Evolutionary conservation across 2,329 filamentous ascomycete species (phyloP).

Genomic region (Lomentospora prolificans): DNA sequence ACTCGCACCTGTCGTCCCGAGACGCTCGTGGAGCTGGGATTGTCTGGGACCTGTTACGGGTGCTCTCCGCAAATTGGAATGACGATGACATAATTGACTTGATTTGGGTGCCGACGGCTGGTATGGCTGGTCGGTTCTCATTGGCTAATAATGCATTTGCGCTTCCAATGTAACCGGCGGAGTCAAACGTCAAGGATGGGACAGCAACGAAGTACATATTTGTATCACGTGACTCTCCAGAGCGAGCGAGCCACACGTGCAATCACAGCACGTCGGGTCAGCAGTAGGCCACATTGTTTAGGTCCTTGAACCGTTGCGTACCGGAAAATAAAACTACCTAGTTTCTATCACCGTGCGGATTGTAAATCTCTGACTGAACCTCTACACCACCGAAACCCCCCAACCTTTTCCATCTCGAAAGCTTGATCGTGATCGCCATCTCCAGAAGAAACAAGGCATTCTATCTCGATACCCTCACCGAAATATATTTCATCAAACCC

Average conservation of each 20-base stretch:
- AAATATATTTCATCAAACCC: not conserved
- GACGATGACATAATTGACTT: not conserved
- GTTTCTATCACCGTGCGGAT: conserved; percentile 16
- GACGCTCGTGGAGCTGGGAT: not conserved
- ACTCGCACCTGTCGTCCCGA: not conserved
- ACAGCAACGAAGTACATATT: too few species aligned
- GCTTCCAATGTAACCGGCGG: too few species aligned
- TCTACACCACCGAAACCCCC: not conserved
- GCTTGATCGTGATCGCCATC: not conserved
- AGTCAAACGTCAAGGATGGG: too few species aligned
- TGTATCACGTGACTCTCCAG: not conserved
- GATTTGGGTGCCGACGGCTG: not conserved
- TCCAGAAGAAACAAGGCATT: not conserved
- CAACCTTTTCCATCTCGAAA: conserved; percentile 13
- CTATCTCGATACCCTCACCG: not conserved
- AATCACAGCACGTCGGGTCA: not conserved
- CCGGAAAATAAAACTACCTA: conserved; percentile 11
- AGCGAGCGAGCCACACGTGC: not conserved
- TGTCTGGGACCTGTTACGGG: not conserved
- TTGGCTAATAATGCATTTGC: not conserved
- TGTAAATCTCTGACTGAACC: conserved; percentile 15
- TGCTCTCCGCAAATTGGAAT: not conserved
- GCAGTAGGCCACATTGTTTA: not conserved
- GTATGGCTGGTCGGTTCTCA: not conserved
- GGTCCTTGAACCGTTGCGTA: not conserved